A percentile compares a stretch with the other conserved stretches of the same genome.
Conservation (phyloP, 148 eudicot species). For the Persicaria tinctoria region DNA sequence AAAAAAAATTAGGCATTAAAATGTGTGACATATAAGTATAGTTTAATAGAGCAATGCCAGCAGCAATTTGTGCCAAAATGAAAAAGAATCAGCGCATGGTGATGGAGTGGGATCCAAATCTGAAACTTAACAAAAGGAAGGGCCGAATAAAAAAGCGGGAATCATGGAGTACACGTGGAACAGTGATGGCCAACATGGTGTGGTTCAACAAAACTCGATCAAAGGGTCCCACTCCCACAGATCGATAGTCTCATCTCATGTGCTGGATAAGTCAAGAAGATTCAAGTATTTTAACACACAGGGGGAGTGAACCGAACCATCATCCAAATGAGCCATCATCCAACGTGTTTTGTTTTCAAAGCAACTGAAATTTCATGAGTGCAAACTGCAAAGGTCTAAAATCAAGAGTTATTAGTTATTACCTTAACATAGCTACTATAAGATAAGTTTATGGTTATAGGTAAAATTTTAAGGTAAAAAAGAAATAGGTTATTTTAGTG, state of each 20-base stretch:
- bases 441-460: too few species aligned
- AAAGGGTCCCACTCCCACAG: background rate
- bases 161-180: conserved; percentile 11
- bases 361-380: too few species aligned
- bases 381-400: too few species aligned
- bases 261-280: background rate
- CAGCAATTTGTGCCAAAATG: background rate
- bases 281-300: background rate
- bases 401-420: too few species aligned
- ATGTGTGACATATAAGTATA: background rate
- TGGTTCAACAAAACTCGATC: background rate
- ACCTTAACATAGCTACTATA: too few species aligned
- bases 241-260: background rate
- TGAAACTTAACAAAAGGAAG: conserved; percentile 1
- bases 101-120: background rate
- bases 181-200: background rate
- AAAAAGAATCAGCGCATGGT: background rate
- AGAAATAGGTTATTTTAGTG: too few species aligned
- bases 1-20: background rate
- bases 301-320: background rate
- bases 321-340: too few species aligned
- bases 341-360: too few species aligned
- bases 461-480: too few species aligned
- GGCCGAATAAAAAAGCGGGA: background rate
- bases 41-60: background rate